phyloP scores from a whole-genome alignment of 129 eudicot genomes.

The Kitagawia praeruptora region DNA sequence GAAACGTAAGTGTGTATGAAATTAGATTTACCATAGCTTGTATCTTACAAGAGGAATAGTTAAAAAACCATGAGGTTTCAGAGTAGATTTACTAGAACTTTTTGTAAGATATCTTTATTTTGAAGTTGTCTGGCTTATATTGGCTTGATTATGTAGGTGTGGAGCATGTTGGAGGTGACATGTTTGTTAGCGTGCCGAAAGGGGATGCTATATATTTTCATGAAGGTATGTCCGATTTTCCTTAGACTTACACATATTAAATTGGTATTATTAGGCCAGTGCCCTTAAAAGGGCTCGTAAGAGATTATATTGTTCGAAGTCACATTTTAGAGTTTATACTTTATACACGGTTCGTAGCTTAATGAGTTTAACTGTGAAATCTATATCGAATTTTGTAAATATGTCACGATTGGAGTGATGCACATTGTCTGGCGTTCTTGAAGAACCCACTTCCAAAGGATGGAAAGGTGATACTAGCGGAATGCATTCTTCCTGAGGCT shows the following conservation, averaged over 20 bases:
- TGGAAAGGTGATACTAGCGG: slow-evolving; percentile 17
- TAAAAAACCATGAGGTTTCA: not conserved
- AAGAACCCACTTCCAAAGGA: slow-evolving; percentile 11
- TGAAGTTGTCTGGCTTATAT: not conserved
- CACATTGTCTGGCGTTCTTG: slow-evolving; percentile 8
- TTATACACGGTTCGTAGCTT: not conserved
- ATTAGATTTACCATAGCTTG: too few species aligned
- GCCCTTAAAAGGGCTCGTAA: too few species aligned
- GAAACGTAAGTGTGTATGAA: too few species aligned
- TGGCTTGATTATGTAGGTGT: slow-evolving; percentile 8
- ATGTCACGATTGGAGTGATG: slow-evolving; percentile 19
- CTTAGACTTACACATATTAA: not conserved
- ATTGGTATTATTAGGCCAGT: not conserved
- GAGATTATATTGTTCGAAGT: too few species aligned
- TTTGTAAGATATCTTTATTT: not conserved
- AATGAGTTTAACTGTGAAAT: not conserved
- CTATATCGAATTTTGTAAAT: not conserved
- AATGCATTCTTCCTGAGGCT: slow-evolving; percentile 6
- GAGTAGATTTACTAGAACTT: not conserved
- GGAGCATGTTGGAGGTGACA: slow-evolving; percentile 27
- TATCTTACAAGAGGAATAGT: too few species aligned
- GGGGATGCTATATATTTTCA: slow-evolving; percentile 18
- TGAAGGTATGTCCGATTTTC: slow-evolving; percentile 10
- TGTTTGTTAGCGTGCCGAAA: slow-evolving; percentile 18
- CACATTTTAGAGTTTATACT: too few species aligned